Base-by-base conservation (phyloP, 1,284 basidiomycete genomes). In the Leccinum proliferum region DNA sequence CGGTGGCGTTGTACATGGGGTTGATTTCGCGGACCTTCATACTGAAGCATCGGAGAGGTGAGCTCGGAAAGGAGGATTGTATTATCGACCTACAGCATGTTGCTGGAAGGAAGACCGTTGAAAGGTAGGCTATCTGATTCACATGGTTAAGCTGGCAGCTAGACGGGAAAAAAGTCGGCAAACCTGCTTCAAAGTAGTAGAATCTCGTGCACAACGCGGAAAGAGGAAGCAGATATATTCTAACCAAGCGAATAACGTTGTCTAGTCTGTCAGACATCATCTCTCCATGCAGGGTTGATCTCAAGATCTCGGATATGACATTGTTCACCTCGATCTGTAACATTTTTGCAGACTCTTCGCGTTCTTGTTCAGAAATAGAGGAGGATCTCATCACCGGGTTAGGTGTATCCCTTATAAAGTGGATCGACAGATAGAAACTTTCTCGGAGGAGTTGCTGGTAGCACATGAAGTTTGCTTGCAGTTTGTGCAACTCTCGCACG, bases 381-480 rank as follows among this genome's bases (percentile, higher is more conserved):
- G 62, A 34, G n/a, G 53, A 61, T 14, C 70, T 67, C 74, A 81
- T 69, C 2, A 75, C 74, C 2, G 84, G 83, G 65, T 82, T 79
- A 0, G 77, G 76, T 0, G 78, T 82, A 5, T 78, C 67, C n/a
- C 65, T 66, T 7, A 86, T 71, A 64, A 86, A 86, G 2, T 68
- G 62, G 15, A 85, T 76, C 0, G 81, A 78, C 59, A 80, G 80
- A 10, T 69, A 68, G 69, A 86, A 85, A 62, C 21, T 21, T 21
- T 85, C 81, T 39, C 76, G 73, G 34, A 86, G 77, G 14, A 86
- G 77, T 8, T 78, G 77, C 9, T 76, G 72, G 65, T 84, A 83
- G 63, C 82, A 77, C 41, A 84, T 69, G 15, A 85, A 72, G 67
- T 83, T 78, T 2, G 84, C 83, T 57, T 81, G 81, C 15, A 85